Base-by-base conservation (phyloP, 2,329 filamentous ascomycete species). In the Capronia americana region DNA sequence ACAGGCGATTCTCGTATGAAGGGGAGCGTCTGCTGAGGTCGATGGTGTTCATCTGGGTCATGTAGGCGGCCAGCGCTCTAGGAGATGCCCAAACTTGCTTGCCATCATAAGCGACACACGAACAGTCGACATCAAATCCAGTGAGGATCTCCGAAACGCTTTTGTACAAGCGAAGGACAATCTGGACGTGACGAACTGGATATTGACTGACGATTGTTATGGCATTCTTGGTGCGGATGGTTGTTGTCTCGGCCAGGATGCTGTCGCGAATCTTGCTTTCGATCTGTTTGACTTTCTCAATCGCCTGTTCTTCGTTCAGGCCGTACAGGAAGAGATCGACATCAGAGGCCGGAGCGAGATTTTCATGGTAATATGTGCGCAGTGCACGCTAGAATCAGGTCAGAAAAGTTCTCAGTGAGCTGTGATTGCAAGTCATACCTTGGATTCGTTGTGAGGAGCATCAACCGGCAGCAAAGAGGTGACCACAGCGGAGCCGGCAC, bases 241-340 rank as follows among this genome's bases (percentile, higher is more conserved):
- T 92, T 1, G 92, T 94, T 0, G 90, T 92, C 77, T 96, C 92
- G n/a, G 88, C 86, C 24, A 96, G 82, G 61, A 96, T 89, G 3
- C 90, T 88, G 77, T 95, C 90, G 53, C 87, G 87, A 71, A 96
- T 85, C n/a, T 83, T 84, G 24, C 83, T 79, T 76, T 96, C 92
- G 66, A 96, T 94, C 70, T 92, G 83, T 74, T 90, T 90, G 78
- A 96, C 95, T 81, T 96, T 95, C 73, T 92, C 88, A 20, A 93
- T 81, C 0, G 91, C 92, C 74, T 93, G 82, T 56, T 92, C 87
- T 72, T 95, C 91, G 8, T 84, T 88, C 68, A 96, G 82, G 0
- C 89, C 92, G 73, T 95, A 94, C 32, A 96, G 79, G 75, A 96
- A 96, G 2, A 96, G 83, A 75, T 96, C 92, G 10, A 96, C 90